These are phyloP conservation scores for Cyclotella cryptica DNA, from an alignment of 108 stramenopile species.

Conservation along the genomic window DNA sequence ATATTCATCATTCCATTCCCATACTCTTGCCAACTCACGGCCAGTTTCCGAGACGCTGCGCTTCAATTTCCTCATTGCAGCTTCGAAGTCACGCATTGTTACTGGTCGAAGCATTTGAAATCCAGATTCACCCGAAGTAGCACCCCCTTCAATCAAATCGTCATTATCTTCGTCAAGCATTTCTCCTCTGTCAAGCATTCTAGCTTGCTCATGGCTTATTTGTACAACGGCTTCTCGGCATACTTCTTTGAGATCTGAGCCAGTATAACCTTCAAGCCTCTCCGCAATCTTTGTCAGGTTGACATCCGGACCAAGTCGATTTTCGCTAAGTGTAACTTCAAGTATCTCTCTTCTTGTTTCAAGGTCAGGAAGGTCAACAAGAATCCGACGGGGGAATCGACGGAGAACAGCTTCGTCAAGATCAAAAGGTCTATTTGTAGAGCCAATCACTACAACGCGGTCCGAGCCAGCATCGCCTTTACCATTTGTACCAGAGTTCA, in stretches of 20 bases:
- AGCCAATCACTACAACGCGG: slow-evolving; percentile 96
- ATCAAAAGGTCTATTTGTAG: slow-evolving; percentile 97
- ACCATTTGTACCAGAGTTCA: slow-evolving; percentile 92
- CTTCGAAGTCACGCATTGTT: slow-evolving; percentile 88
- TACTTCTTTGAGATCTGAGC: slow-evolving; percentile 96
- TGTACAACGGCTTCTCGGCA: slow-evolving; percentile 96
- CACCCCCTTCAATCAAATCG: slow-evolving; percentile 32
- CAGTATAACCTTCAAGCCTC: slow-evolving; percentile 95
- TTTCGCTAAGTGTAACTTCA: slow-evolving; percentile 90
- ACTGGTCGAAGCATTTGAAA: slow-evolving; percentile 91
- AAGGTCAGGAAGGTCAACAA: slow-evolving; percentile 96
- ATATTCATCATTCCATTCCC: slow-evolving; percentile 98
- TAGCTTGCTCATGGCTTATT: slow-evolving; percentile 95
- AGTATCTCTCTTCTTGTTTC: slow-evolving; percentile 91
- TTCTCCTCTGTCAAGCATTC: slow-evolving; percentile 79
- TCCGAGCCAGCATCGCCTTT: slow-evolving; percentile 78
- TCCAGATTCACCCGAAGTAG: slow-evolving; percentile 39
- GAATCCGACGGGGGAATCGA: slow-evolving; percentile 93
- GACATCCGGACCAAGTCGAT: slow-evolving; percentile 80
- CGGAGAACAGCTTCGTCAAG: slow-evolving; percentile 97
- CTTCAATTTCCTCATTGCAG: slow-evolving; percentile 89
- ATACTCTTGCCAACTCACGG: slow-evolving; percentile 88
- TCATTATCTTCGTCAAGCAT: slow-evolving; percentile 44
- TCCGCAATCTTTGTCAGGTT: slow-evolving; percentile 92
- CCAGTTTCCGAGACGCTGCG: slow-evolving; percentile 96